A percentile compares a stretch with the other conserved stretches of the same genome.
Evolutionary conservation across 139 green algal genomes (phyloP).

Genomic region (Chlamydomonas applanata): DNA sequence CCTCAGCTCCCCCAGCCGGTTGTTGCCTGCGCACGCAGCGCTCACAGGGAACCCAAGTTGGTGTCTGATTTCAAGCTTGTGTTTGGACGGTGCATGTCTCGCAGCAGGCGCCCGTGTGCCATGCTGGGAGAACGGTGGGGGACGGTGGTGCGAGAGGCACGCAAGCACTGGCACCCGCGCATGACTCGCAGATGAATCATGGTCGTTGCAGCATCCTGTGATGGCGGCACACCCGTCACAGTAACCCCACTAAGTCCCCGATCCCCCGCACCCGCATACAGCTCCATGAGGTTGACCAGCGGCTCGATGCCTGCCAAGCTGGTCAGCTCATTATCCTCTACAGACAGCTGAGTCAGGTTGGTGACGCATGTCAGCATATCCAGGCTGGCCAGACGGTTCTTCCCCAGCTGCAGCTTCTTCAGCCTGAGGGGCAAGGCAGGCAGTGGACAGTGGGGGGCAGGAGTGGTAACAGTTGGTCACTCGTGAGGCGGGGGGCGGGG

Average conservation of each 20-base stretch:
- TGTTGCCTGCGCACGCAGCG: constrained; percentile 39
- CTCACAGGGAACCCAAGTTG: too few relatives aligned
- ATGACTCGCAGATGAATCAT: too few relatives aligned
- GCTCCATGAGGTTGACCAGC: constrained; percentile 62
- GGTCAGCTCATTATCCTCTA: constrained; percentile 69
- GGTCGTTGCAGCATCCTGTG: too few relatives aligned
- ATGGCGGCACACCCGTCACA: background rate
- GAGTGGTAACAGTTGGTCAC: too few relatives aligned
- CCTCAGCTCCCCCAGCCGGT: constrained; percentile 52
- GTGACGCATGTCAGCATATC: constrained; percentile 36
- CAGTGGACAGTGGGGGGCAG: background rate
- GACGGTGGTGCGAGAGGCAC: too few relatives aligned
- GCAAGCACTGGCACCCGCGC: too few relatives aligned
- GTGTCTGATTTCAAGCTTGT: too few relatives aligned
- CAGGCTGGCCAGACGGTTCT: constrained; percentile 35
- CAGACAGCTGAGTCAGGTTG: constrained; percentile 43
- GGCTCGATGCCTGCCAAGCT: constrained; percentile 46
- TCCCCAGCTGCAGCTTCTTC: constrained; percentile 46
- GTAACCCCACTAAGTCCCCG: constrained; percentile 21
- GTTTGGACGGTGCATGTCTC: too few relatives aligned
- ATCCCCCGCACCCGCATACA: constrained; percentile 67
- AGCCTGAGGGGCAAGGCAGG: constrained; percentile 9
- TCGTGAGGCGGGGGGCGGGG: too few relatives aligned
- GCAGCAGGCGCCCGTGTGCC: too few relatives aligned
- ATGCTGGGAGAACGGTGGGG: too few relatives aligned